Percentiles rank a stretch among this genome's conserved stretches.
Conservation (phyloP, 1,284 basidiomycete species). For the Heterobasidion parviporum region DNA sequence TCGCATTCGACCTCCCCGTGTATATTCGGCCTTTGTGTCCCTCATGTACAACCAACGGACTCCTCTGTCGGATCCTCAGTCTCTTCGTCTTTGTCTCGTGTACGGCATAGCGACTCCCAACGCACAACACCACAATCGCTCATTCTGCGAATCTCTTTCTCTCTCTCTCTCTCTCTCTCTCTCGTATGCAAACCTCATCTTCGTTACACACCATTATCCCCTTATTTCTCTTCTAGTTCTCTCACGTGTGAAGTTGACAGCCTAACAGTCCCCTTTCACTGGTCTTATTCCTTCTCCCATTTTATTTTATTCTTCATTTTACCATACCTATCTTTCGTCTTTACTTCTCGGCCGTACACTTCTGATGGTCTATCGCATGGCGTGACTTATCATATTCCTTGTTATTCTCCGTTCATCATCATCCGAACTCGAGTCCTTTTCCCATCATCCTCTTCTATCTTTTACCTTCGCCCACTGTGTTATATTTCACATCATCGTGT, state of each 20-base stretch:
- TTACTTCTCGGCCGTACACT: constrained; percentile 23
- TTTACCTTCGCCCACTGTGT: constrained; percentile 21
- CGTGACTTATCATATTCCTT: constrained; percentile 13
- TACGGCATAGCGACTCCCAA: constrained; percentile 12
- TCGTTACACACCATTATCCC: constrained; percentile 9
- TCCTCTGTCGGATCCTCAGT: constrained; percentile 10
- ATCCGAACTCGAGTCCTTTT: constrained; percentile 16
- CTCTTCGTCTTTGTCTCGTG: constrained; percentile 8
- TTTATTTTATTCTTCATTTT: constrained; percentile 75
- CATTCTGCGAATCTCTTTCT: constrained; percentile 2
- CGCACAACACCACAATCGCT: constrained; percentile 11
- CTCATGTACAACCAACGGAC: constrained; percentile 13
- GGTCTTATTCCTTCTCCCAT: constrained; percentile 19
- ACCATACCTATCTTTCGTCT: constrained; percentile 32
- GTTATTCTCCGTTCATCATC: constrained; percentile 22
- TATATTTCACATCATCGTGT: constrained; percentile 36
- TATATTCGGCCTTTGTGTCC: constrained; percentile 10
- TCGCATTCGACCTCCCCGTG: constrained; percentile 10
- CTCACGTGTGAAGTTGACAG: constrained; percentile 35
- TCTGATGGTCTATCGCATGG: constrained; percentile 18
- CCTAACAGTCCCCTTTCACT: constrained; percentile 17
- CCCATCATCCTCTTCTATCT: constrained; percentile 22
- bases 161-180: not conserved
- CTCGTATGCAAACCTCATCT: constrained; percentile 15
- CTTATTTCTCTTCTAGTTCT: constrained; percentile 14